Conservation (phyloP, 495 filamentous ascomycete species). For the Evansstolkia leycettana region DNA sequence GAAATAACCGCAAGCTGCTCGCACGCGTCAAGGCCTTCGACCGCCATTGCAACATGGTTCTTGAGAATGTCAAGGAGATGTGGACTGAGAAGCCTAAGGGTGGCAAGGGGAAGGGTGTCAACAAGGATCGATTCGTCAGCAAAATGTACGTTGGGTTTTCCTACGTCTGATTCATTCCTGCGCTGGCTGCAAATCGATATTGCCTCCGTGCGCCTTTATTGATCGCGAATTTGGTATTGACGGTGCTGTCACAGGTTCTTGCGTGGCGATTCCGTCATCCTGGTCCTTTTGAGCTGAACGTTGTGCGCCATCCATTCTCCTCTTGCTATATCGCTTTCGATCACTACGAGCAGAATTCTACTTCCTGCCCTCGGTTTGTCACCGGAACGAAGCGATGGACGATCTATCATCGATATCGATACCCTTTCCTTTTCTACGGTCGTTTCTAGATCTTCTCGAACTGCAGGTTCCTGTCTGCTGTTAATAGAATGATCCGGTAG, state of each 20-base stretch:
- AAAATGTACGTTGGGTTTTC: constrained; percentile 62
- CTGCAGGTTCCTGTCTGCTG: no score
- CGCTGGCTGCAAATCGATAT: background rate
- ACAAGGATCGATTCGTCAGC: constrained; percentile 97
- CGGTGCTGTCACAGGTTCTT: constrained; percentile 56
- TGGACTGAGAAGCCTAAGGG: constrained; percentile 93
- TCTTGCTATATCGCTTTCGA: background rate
- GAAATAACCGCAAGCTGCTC: constrained; percentile 77
- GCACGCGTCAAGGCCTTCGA: constrained; percentile 80
- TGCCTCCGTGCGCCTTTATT: background rate
- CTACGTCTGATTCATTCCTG: background rate
- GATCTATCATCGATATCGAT: constrained; percentile 16
- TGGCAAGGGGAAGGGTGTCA: constrained; percentile 80
- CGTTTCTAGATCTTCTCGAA: background rate
- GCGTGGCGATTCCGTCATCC: constrained; percentile 84
- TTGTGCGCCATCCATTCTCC: background rate
- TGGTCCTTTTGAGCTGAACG: constrained; percentile 74
- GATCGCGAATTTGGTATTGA: constrained; percentile 1
- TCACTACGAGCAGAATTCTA: no score
- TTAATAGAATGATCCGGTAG: no score
- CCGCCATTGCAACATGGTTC: constrained; percentile 95
- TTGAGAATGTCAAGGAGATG: constrained; percentile 98
- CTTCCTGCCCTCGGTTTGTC: no score
- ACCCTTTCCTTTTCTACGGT: constrained; percentile 9
- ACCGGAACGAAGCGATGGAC: background rate